Evolutionary conservation across 2,329 filamentous ascomycete genomes (phyloP).

Genomic region (Aspergillus sp.): DNA sequence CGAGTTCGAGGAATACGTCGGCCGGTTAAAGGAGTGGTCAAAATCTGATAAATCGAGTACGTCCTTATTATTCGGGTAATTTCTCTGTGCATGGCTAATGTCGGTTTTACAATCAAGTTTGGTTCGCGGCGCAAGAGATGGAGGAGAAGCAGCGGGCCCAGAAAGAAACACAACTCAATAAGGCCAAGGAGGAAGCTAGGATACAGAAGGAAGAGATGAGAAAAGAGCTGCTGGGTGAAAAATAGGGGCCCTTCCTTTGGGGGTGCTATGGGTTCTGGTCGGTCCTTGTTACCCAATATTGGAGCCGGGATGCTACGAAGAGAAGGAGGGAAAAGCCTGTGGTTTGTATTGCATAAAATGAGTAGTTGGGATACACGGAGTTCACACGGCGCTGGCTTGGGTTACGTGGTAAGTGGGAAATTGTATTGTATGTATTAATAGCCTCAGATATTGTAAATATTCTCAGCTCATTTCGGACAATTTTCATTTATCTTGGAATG

Average conservation of each 20-base stretch:
- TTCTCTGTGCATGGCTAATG: background rate
- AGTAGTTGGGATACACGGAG: background rate
- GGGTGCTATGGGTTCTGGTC: background rate
- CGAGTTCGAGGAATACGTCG: slow-evolving; percentile 88
- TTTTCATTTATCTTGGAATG: background rate
- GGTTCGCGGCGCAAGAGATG: slow-evolving; percentile 41
- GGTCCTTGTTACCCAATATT: background rate
- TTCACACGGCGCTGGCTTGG: slow-evolving; percentile 2
- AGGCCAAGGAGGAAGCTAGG: slow-evolving; percentile 33
- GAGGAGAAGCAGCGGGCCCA: slow-evolving; percentile 30
- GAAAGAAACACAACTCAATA: slow-evolving; percentile 22
- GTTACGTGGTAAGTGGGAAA: background rate
- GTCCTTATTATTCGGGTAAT: slow-evolving; percentile 11
- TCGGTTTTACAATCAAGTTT: slow-evolving; percentile 28
- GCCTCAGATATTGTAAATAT: background rate
- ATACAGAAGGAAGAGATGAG: slow-evolving; percentile 41
- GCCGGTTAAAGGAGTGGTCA: slow-evolving; percentile 78
- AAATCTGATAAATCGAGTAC: slow-evolving; percentile 89
- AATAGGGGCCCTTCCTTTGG: slow-evolving; percentile 19
- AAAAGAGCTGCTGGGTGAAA: slow-evolving; percentile 38
- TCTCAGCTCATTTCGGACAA: background rate
- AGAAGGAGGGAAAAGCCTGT: background rate
- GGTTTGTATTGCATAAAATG: background rate
- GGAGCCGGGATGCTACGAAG: background rate
- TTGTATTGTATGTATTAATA: slow-evolving; percentile 1